Conservation (phyloP, 2,329 filamentous ascomycete species). For the Sclerotinia glacialis region DNA sequence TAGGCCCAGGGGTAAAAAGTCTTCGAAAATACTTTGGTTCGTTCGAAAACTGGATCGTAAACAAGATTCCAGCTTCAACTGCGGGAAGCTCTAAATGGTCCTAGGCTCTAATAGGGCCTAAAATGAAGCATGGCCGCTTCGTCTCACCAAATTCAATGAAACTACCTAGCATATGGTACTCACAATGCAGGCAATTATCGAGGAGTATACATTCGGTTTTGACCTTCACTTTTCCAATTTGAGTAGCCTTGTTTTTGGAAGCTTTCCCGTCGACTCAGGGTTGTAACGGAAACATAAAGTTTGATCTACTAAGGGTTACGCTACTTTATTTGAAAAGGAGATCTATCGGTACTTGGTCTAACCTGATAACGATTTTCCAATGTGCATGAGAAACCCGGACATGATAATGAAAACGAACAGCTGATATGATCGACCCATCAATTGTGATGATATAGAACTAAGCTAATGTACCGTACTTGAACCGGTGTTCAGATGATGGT, state of each 20-base stretch:
- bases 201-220: constrained; percentile 5
- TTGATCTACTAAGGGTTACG: not conserved
- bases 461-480: not conserved
- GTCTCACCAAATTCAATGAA: no score
- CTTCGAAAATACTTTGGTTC: no score
- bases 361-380: not conserved
- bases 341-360: not conserved
- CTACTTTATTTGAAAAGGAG: not conserved
- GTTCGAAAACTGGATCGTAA: no score
- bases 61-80: no score
- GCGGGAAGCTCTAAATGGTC: no score
- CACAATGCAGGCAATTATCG: not conserved
- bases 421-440: not conserved
- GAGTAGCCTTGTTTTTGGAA: not conserved
- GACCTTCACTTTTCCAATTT: not conserved
- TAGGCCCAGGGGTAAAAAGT: no score
- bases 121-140: no score
- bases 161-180: not conserved
- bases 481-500: not conserved
- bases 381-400: not conserved
- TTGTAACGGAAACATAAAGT: not conserved
- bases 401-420: not conserved
- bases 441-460: no score
- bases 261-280: constrained; percentile 12
- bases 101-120: no score